A percentile compares a stretch with the other conserved stretches of the same genome.
Conservation (phyloP, 345 rosid genomes). For the Camelina sativa region DNA sequence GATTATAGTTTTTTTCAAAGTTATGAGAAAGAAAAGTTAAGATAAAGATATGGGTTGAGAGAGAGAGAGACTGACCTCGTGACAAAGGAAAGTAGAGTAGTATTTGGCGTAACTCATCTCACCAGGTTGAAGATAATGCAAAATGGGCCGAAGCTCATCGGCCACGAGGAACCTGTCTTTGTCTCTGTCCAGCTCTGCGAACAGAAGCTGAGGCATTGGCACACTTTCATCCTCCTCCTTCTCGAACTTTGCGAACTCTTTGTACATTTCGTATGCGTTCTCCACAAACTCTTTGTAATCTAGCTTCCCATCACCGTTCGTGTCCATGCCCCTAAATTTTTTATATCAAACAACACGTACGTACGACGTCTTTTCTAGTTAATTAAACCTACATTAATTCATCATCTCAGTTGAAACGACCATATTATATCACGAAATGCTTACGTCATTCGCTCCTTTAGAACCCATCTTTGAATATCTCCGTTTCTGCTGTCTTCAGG, state of each 20-base stretch:
- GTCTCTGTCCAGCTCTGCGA: slow-evolving; percentile 60
- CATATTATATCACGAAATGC: slow-evolving; percentile 18
- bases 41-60: background rate
- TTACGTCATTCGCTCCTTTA: slow-evolving; percentile 58
- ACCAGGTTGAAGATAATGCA: slow-evolving; percentile 68
- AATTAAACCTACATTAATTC: background rate
- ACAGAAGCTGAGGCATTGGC: slow-evolving; percentile 53
- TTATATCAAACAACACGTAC: background rate
- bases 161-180: slow-evolving; percentile 55
- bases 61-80: slow-evolving; percentile 48
- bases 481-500: slow-evolving; percentile 71
- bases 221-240: slow-evolving; percentile 27
- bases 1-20: background rate
- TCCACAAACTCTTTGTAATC: slow-evolving; percentile 53
- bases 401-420: background rate
- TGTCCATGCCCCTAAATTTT: slow-evolving; percentile 59
- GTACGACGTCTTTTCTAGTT: background rate
- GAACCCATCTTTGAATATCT: slow-evolving; percentile 59
- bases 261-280: slow-evolving; percentile 54
- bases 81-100: slow-evolving; percentile 55
- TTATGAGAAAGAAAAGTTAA: background rate
- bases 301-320: slow-evolving; percentile 57
- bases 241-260: slow-evolving; percentile 56
- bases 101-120: slow-evolving; percentile 63
- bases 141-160: slow-evolving; percentile 63